phyloP scores from a whole-genome alignment of 768 basidiomycete species.

The Suillus plorans region DNA sequence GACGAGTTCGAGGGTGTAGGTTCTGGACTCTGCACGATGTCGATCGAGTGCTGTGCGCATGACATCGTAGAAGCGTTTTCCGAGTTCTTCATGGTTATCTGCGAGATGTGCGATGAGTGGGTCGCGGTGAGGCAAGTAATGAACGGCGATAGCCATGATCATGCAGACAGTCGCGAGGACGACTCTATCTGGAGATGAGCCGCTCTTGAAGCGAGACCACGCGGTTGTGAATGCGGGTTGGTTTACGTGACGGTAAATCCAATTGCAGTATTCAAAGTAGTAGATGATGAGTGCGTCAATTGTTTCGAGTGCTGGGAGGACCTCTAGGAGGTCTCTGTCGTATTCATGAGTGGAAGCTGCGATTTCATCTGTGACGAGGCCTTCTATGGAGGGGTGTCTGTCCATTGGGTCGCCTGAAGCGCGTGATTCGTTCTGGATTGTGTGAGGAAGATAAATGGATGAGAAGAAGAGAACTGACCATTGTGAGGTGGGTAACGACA shows the following conservation, averaged over 20 bases:
- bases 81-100: constrained; percentile 59
- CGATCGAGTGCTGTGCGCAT: constrained; percentile 64
- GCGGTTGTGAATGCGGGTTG: constrained; percentile 56
- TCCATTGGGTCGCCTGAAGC: constrained; percentile 49
- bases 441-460: constrained; percentile 17
- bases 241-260: constrained; percentile 82
- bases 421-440: constrained; percentile 38
- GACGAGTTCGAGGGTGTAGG: constrained; percentile 70
- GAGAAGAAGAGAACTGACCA: constrained; percentile 38
- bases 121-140: constrained; percentile 70
- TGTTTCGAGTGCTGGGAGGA: constrained; percentile 63
- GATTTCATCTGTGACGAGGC: constrained; percentile 36
- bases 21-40: constrained; percentile 56
- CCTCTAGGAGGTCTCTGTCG: constrained; percentile 69
- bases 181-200: constrained; percentile 62
- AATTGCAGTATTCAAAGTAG: constrained; percentile 87
- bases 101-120: constrained; percentile 52
- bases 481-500: constrained; percentile 64
- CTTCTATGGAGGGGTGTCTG: constrained; percentile 54
- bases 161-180: constrained; percentile 71
- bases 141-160: constrained; percentile 71
- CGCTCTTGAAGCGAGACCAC: constrained; percentile 76
- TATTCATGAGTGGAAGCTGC: constrained; percentile 50
- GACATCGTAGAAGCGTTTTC: constrained; percentile 66
- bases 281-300: constrained; percentile 73